Conservation (phyloP, 2,329 filamentous ascomycete species). For the Cladobotryum mycophilum region DNA sequence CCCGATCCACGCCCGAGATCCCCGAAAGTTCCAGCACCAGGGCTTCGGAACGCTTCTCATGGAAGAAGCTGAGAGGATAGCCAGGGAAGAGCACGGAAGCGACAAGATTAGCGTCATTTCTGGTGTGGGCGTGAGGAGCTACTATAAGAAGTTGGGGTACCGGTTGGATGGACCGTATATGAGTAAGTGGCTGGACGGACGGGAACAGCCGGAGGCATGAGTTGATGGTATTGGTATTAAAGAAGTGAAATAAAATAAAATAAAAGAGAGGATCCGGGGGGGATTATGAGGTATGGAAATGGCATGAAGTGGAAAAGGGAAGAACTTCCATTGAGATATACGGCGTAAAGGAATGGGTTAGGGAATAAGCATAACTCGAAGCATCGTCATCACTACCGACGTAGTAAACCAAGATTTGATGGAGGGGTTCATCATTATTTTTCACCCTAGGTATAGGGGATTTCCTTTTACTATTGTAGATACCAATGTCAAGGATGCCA, state of each 20-base stretch:
- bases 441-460: too few relatives aligned
- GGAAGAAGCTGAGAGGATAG: constrained; percentile 96
- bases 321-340: too few relatives aligned
- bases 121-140: constrained; percentile 92
- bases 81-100: constrained; percentile 88
- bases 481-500: too few relatives aligned
- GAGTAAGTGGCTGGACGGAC: constrained; percentile 57
- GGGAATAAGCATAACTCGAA: too few relatives aligned
- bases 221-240: neutral
- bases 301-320: too few relatives aligned
- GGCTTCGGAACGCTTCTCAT: constrained; percentile 93
- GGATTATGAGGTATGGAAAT: neutral
- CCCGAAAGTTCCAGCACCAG: constrained; percentile 96
- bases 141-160: constrained; percentile 91
- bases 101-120: constrained; percentile 95
- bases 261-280: too few relatives aligned
- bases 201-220: constrained; percentile 17
- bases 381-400: too few relatives aligned
- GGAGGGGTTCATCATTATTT: too few relatives aligned
- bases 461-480: too few relatives aligned
- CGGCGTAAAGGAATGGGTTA: too few relatives aligned
- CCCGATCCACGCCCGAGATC: constrained; percentile 92
- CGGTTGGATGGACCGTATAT: constrained; percentile 87
- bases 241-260: neutral
- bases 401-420: too few relatives aligned